Base-by-base conservation (phyloP, 73 alveolate genomes). In the Symbiodinium pilosum region DNA sequence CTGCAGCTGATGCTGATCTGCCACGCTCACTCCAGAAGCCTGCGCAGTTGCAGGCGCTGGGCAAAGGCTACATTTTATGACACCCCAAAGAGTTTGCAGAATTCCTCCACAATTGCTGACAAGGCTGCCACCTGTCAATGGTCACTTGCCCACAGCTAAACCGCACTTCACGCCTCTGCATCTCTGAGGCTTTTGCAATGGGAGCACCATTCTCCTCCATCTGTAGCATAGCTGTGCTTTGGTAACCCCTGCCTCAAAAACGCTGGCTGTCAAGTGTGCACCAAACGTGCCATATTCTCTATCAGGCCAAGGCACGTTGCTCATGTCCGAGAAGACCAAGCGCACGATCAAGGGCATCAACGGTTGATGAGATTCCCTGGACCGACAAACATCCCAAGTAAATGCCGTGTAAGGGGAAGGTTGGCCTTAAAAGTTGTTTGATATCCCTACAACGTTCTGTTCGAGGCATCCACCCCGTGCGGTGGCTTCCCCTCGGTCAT, bases 261-360 rank as follows among this genome's bases (percentile, higher is more conserved):
- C 73, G 20, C 73, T 26, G 73, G 73, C 20, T n/a, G n/a, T n/a
- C n/a, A n/a, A n/a, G n/a, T n/a, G n/a, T n/a, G n/a, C n/a, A n/a
- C n/a, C n/a, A 12, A 54, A 30, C 73, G 8, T 9, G 73, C 26
- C 73, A 0, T 24, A 64, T 1, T 64, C 38, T 64, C 75, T 20
- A 56, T 24, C 85, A 43, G 7, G 43, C 85, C 44, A 36, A 8
- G 44, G 44, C 42, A 73, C 95, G 83, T 26, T 91, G 97, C 97
- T 91, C 89, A 26, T 91, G 97, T 40, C 97, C 97, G 18, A 91
- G 52, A n/a, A 91, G 42, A 81, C 89, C 89, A 64, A 91, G n/a
- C 1, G 97, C 97, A 20, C 97, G 87, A 75, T 91, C 97, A 75
- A 91, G 26, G 97, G 97, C 97, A 43, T 91, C 97, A n/a, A 91